Conservation (phyloP, 2,329 filamentous ascomycete genomes). For the Fusarium continuum region DNA sequence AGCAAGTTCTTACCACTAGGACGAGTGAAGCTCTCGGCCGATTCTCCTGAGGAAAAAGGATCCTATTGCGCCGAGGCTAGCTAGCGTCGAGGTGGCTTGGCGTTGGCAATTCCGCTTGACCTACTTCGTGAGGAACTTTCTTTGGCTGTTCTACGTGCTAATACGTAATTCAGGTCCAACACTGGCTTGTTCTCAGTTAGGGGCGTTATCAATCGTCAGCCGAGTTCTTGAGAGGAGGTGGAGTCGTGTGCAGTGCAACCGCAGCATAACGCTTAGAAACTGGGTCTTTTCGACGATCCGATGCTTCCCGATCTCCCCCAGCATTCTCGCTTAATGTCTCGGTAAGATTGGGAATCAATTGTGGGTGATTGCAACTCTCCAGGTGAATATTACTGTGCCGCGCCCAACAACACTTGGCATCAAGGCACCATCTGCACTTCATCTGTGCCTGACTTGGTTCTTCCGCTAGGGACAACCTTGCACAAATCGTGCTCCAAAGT, state of each 20-base stretch:
- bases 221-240: background rate
- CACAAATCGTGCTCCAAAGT: background rate
- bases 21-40: background rate
- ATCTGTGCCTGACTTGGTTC: background rate
- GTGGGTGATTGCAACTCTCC: background rate
- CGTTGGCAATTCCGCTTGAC: background rate
- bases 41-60: background rate
- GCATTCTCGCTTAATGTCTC: constrained; percentile 1
- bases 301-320: background rate
- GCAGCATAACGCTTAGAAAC: constrained; percentile 27
- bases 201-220: background rate
- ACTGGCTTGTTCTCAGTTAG: background rate
- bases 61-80: background rate
- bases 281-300: constrained; percentile 1
- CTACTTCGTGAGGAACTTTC: no score
- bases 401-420: no score
- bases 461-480: background rate
- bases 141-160: background rate
- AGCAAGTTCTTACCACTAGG: background rate
- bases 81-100: background rate
- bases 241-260: background rate
- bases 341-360: constrained; percentile 4
- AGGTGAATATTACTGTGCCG: background rate
- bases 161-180: constrained; percentile 3
- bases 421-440: no score